These are phyloP conservation scores for Solanum hybrid DNA, from an alignment of 305 asterid genomes.

Conservation along the genomic window DNA sequence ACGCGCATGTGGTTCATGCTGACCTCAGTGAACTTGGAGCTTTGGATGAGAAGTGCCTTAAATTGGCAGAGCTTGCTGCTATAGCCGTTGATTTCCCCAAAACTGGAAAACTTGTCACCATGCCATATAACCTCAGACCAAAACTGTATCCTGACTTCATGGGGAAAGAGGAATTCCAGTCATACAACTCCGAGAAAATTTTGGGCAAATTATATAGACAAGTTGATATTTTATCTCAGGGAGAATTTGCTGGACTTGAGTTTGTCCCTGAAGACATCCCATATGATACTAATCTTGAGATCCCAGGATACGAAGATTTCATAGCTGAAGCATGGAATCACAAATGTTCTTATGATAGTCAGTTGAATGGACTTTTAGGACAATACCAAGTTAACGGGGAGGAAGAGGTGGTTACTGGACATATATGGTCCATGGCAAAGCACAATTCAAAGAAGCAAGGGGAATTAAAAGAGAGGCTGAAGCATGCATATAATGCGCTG, in stretches of 20 bases:
- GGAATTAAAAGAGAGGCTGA: constrained; percentile 77
- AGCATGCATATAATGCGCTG: constrained; percentile 54
- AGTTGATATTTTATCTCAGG: constrained; percentile 30
- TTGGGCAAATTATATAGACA: background rate
- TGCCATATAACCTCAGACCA: too few relatives aligned
- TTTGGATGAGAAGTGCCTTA: constrained; percentile 70
- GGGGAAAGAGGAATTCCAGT: too few relatives aligned
- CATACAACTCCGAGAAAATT: too few relatives aligned
- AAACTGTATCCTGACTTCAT: too few relatives aligned
- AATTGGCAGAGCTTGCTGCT: constrained; percentile 90
- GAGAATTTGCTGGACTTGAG: constrained; percentile 21
- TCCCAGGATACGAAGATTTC: constrained; percentile 38
- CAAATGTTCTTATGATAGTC: constrained; percentile 68
- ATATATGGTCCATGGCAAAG: constrained; percentile 88
- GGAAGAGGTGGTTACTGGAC: constrained; percentile 82
- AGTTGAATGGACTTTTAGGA: constrained; percentile 59
- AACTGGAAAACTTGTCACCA: constrained; percentile 58
- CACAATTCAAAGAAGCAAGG: constrained; percentile 54
- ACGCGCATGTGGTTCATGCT: constrained; percentile 88
- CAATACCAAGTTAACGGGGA: constrained; percentile 70
- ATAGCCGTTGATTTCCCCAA: constrained; percentile 90
- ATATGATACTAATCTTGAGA: constrained; percentile 56
- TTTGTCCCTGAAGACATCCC: constrained; percentile 21
- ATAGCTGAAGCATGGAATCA: constrained; percentile 54
- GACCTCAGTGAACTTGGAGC: constrained; percentile 72